These are phyloP conservation scores for Pseudoturritis turrita DNA, from an alignment of 345 rosid species.

Conservation along the genomic window DNA sequence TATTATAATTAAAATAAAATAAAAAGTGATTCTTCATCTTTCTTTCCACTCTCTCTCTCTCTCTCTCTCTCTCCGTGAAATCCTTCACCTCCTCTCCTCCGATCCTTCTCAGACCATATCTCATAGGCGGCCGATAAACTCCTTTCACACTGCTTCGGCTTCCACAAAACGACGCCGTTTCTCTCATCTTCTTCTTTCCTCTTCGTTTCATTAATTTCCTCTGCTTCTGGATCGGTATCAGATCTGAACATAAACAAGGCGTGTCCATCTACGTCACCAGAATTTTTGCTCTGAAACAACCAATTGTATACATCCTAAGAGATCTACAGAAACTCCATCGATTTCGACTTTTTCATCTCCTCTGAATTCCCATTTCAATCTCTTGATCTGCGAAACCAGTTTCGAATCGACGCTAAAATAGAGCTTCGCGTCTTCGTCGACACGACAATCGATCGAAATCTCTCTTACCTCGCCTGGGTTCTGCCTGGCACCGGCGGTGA, in stretches of 20 bases:
- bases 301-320: conserved; percentile 97
- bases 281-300: conserved; percentile 51
- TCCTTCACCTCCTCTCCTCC: too few relatives aligned
- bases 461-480: too few relatives aligned
- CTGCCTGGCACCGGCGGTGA: too few relatives aligned
- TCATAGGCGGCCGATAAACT: too few relatives aligned
- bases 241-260: conserved; percentile 87
- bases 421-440: conserved; percentile 57
- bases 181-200: conserved; percentile 12
- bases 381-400: conserved; percentile 62
- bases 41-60: too few relatives aligned
- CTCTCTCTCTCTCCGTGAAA: too few relatives aligned
- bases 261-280: conserved; percentile 34
- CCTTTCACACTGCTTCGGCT: conserved; percentile 36
- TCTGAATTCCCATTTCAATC: conserved; percentile 86
- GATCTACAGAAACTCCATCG: conserved; percentile 65
- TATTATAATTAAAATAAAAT: too few relatives aligned
- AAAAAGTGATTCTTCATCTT: too few relatives aligned
- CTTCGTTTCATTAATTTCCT: conserved; percentile 10
- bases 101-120: too few relatives aligned
- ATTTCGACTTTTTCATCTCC: conserved; percentile 79
- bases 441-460: conserved; percentile 62
- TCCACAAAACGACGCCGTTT: conserved; percentile 35
- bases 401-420: conserved; percentile 51
- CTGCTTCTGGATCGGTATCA: conserved; percentile 38